Evolutionary conservation across 192 early-diverging fungal species (phyloP).

Genomic region (Backusella liffmaniae): DNA sequence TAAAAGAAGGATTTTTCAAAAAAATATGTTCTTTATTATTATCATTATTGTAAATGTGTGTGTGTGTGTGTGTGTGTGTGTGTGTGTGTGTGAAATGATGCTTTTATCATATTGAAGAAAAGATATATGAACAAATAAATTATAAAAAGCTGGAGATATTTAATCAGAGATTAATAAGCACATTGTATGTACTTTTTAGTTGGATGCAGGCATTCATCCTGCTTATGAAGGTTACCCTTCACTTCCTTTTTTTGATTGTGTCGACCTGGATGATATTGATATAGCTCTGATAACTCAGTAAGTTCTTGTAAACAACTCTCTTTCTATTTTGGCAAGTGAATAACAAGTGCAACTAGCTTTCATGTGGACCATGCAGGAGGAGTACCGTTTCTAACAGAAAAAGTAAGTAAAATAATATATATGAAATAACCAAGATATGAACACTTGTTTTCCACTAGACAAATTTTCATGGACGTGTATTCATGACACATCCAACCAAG

Average conservation of each 20-base stretch:
- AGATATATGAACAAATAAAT: not conserved
- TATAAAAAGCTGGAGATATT: not conserved
- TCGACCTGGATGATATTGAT: conserved; percentile 86
- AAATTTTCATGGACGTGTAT: conserved; percentile 91
- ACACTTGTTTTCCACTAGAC: conserved; percentile 51
- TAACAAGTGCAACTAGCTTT: conserved; percentile 57
- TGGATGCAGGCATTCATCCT: conserved; percentile 97
- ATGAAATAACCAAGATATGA: too few relatives aligned
- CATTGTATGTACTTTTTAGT: conserved; percentile 38
- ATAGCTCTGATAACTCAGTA: conserved; percentile 90
- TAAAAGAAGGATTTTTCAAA: not conserved
- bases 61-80: not conserved
- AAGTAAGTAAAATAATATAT: conserved; percentile 44
- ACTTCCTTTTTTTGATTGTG: conserved; percentile 92
- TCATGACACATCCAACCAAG: conserved; percentile 99
- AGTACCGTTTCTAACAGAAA: conserved; percentile 95
- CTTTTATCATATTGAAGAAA: not conserved
- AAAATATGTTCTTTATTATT: not conserved
- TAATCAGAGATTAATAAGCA: not conserved
- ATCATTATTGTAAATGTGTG: not conserved
- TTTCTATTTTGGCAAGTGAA: not conserved
- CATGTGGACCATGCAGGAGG: conserved; percentile 97
- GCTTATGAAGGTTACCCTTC: conserved; percentile 84
- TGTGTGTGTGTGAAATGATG: conserved; percentile 1
- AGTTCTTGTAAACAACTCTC: conserved; percentile 20